Evolutionary conservation across 495 filamentous ascomycete species (phyloP).

Genomic region (Gamarada debralockiae): DNA sequence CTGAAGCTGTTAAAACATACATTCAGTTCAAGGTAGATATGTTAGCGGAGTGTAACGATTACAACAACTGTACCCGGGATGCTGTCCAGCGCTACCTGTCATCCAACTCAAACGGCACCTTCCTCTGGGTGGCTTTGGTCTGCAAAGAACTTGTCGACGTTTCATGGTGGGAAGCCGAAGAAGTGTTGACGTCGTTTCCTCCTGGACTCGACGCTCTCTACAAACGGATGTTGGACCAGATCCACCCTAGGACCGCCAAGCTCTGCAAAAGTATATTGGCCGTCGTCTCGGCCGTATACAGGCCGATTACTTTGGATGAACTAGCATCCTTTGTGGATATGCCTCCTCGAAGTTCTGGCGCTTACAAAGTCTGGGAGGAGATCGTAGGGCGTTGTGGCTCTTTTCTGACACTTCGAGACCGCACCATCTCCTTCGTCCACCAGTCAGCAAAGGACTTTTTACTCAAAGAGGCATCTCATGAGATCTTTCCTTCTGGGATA

Average conservation of each 20-base stretch:
- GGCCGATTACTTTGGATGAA: conserved; percentile 14
- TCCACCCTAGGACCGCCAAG: conserved; percentile 24
- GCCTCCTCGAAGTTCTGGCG: not conserved
- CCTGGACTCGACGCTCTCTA: conserved; percentile 31
- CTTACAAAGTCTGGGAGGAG: conserved; percentile 1
- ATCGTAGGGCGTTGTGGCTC: conserved; percentile 1
- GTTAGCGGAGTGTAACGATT: conserved; percentile 1
- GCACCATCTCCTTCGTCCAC: conserved; percentile 18
- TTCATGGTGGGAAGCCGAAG: not conserved
- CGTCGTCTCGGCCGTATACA: conserved; percentile 11
- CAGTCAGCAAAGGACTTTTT: conserved; percentile 33
- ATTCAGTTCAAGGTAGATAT: not conserved
- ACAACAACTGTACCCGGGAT: not conserved
- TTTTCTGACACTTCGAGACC: not conserved
- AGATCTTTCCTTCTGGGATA: conserved; percentile 25
- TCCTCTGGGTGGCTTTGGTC: conserved; percentile 28
- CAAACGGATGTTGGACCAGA: conserved; percentile 28
- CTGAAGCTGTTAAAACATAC: conserved; percentile 16
- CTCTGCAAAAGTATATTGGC: conserved; percentile 24
- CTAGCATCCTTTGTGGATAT: conserved; percentile 7
- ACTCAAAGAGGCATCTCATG: conserved; percentile 13
- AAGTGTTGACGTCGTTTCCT: conserved; percentile 21
- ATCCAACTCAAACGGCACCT: too few relatives aligned
- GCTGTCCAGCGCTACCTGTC: not conserved
- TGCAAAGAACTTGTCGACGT: not conserved